phyloP scores from a whole-genome alignment of 495 filamentous ascomycete species.

The Annulohypoxylon bovei region DNA sequence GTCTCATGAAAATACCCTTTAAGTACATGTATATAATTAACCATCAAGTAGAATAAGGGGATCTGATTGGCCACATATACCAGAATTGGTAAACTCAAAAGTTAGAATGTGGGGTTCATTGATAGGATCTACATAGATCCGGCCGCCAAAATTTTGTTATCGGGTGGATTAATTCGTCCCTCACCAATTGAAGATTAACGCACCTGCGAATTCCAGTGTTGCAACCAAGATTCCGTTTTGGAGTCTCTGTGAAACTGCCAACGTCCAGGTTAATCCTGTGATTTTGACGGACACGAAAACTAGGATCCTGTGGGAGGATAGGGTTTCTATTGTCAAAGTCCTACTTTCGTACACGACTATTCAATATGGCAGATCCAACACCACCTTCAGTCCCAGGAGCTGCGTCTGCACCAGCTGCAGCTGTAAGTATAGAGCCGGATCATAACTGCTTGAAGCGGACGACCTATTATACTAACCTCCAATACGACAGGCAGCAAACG shows the following conservation, averaged over 20 bases:
- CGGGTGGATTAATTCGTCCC: constrained; percentile 9
- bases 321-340: background rate
- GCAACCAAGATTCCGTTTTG: constrained; percentile 3
- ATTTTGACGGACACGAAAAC: background rate
- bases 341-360: background rate
- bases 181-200: constrained; percentile 8
- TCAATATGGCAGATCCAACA: constrained; percentile 34
- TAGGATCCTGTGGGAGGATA: background rate
- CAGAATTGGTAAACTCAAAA: constrained; percentile 18
- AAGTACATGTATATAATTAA: background rate
- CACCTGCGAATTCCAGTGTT: background rate
- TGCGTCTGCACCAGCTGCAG: constrained; percentile 10
- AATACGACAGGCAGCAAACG: constrained; percentile 11
- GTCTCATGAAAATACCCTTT: background rate
- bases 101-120: constrained; percentile 10
- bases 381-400: constrained; percentile 27
- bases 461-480: constrained; percentile 3
- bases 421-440: constrained; percentile 8
- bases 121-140: constrained; percentile 43
- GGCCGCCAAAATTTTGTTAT: constrained; percentile 40
- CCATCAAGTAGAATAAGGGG: background rate
- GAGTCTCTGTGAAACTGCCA: background rate
- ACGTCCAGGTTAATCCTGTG: background rate
- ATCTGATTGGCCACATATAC: constrained; percentile 17
- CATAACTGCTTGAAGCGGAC: background rate